Conservation (phyloP, 2,329 filamentous ascomycete genomes). For the Cladosporium sp. region DNA sequence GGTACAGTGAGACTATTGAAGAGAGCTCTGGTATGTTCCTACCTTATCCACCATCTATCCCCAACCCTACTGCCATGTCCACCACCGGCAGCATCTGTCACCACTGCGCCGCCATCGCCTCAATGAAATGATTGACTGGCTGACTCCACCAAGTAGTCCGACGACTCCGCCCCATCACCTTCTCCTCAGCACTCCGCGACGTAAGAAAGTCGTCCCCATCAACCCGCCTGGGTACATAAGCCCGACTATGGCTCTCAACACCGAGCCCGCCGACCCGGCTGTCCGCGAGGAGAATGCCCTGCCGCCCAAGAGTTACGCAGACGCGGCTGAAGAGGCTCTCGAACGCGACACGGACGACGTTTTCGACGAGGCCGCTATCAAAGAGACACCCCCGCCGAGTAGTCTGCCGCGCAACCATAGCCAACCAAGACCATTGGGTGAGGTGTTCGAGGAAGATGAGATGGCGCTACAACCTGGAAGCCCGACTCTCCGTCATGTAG, state of each 20-base stretch:
- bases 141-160: constrained; percentile 8
- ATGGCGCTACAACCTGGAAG: constrained; percentile 24
- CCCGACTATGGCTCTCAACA: constrained; percentile 35
- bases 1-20: no score
- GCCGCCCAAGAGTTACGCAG: constrained; percentile 41
- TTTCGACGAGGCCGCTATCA: constrained; percentile 28
- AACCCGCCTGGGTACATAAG: constrained; percentile 7
- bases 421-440: constrained; percentile 30
- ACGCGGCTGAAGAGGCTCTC: constrained; percentile 32
- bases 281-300: constrained; percentile 36
- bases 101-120: constrained; percentile 1
- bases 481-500: constrained; percentile 22
- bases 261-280: constrained; percentile 37
- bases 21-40: no score
- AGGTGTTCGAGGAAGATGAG: constrained; percentile 32
- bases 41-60: no score
- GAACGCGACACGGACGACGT: constrained; percentile 23
- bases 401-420: constrained; percentile 20
- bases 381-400: constrained; percentile 30
- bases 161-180: constrained; percentile 3
- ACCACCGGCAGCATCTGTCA: background rate
- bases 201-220: constrained; percentile 10
- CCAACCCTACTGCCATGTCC: no score
- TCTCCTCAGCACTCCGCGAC: constrained; percentile 4
- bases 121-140: constrained; percentile 8